Base-by-base conservation (phyloP, 2,329 filamentous ascomycete genomes). In the Ascocoryne sarcoides region DNA sequence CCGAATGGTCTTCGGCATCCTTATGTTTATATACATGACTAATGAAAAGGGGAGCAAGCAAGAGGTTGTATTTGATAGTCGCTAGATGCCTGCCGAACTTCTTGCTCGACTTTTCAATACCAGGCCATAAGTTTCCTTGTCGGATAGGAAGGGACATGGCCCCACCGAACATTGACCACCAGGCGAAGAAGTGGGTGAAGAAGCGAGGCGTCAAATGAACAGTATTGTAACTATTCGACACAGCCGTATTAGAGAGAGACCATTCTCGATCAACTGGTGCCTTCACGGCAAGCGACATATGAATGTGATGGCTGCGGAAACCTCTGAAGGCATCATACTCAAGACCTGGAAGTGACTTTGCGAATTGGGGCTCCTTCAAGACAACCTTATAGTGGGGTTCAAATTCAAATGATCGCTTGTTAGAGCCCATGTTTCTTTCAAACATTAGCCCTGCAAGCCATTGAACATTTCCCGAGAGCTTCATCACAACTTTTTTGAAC, bases 21-120 rank as follows among this genome's bases (percentile, higher is more conserved):
- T 95, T 95, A 66, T 98, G 92, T 62, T 95, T 96, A 67, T 98
- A 98, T 21, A 98, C 88, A 55, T 98, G 92, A 52, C 89, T 93
- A 48, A 98, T 76, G 61, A 94, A 98, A 2, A 98, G 67, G 0
- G 92, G 92, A 2, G 92, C 94, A 12, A 98, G 69, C 3, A 96
- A 72, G 16, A 98, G 67, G 47, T 90, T 95, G 66, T 96, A 96
- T 68, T 98, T 98, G 69, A 98, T 89, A 7, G 93, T 98, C n/a
- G 88, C 90, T 46, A 98, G 68, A 63, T 98, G 93, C 36, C 92
- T 78, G 10, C 90, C 90, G 60, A 98, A 98, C 60, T 98, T 98
- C 66, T 98, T 98, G 69, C 87, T 95, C 33, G 87, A 92, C 68
- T 95, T 95, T 53, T 95, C 92, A 17, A 88, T 75, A 0, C 87